phyloP scores from a whole-genome alignment of 169 alveolate species.

The Fabrea salina region DNA sequence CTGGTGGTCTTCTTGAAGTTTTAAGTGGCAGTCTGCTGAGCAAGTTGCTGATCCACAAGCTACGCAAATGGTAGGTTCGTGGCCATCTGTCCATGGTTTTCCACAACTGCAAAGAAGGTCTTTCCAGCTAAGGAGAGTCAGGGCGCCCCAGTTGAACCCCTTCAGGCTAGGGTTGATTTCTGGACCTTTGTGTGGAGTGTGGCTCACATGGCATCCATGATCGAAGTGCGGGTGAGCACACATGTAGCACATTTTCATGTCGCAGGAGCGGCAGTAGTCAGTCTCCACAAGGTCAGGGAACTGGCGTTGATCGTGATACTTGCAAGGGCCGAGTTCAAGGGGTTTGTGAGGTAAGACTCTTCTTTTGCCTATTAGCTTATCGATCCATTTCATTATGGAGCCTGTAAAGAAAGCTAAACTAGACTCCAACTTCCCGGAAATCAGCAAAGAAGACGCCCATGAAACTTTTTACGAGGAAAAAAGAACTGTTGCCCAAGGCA shows the following conservation, averaged over 20 bases:
- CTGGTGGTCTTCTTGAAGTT: constrained; percentile 20
- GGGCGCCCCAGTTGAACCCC: constrained; percentile 52
- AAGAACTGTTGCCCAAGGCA: background rate
- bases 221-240: constrained; percentile 57
- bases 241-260: constrained; percentile 58
- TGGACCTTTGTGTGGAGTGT: constrained; percentile 42
- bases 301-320: constrained; percentile 40
- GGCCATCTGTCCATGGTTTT: constrained; percentile 26
- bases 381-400: constrained; percentile 25
- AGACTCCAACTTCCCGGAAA: no score
- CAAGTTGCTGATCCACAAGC: constrained; percentile 73
- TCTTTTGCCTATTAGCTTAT: background rate
- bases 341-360: background rate
- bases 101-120: constrained; percentile 65
- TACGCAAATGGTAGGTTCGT: constrained; percentile 55
- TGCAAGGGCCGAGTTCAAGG: constrained; percentile 18
- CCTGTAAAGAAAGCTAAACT: no score
- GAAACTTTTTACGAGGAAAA: background rate
- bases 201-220: constrained; percentile 43
- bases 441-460: background rate
- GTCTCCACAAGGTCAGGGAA: constrained; percentile 44
- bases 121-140: constrained; percentile 42
- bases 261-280: constrained; percentile 54
- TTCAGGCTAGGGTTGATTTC: constrained; percentile 9
- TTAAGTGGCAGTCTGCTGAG: constrained; percentile 64